Evolutionary conservation across 257 asterid genomes (phyloP), one percentile per base, ranked within the genome.

Genomic region (Nemophila menziesii): DNA sequence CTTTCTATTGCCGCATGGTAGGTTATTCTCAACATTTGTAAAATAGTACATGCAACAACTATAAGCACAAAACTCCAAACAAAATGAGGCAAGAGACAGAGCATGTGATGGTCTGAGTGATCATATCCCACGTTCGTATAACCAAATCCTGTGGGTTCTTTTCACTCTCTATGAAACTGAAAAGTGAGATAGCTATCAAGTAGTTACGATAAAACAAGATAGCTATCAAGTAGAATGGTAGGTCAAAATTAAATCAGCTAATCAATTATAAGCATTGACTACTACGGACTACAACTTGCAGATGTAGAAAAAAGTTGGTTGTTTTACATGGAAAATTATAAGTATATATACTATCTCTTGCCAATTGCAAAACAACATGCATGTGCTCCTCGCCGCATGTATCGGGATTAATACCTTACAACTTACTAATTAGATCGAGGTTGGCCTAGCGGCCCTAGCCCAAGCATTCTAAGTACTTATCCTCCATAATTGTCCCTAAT

Each of bases 111-210:
- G 42, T 7, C 3, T 37, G 19, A 16, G 11, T 21, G 39, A 46
- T 4, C 16, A 38, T 48, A 42, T 48, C 41, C 40, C 41, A 36
- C 21, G 46, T 33, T 58, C 52, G 16, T 17, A 22, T 20, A 15
- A 16, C 11, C 18, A 41, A 8, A 37, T 55, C 40, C 61, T 24
- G 61, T 46, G 43, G 61, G 43, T 39, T 46, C 48, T 18, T 45
- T 4, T 21, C 17, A 20, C 9, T 33, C 44, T 15, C 11, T 33
- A 13, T 1, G 1, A 26, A 29, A 29, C 12, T 12, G 20, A 26
- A 26, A 29, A 29, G 36, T 12, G 20, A 26, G 41, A 29, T 38
- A 46, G 39, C 10, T 4, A 5, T 18, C 52, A 46, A 40, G 33
- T 18, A 20, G 33, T 10, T 26, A 26, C 5, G 5, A 29, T 7